Evolutionary conservation across 495 filamentous ascomycete genomes (phyloP).

Genomic region (Sphaerosporella brunnea): DNA sequence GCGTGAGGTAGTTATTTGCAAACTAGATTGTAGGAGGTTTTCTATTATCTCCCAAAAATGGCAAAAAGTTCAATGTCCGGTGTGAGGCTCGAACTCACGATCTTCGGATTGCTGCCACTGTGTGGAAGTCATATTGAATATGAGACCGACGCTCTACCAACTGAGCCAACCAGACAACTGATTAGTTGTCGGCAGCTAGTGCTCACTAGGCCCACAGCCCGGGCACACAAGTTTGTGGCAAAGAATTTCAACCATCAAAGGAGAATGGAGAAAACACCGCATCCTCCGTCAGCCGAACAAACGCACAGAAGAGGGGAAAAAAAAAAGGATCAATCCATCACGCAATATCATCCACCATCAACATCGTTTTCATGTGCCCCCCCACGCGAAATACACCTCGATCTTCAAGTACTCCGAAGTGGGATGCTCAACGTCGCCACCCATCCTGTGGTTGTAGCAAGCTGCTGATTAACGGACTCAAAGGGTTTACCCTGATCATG

Average conservation of each 20-base stretch:
- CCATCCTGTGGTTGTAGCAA: background rate
- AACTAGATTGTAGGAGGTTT: too few relatives aligned
- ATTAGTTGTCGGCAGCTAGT: constrained; percentile 6
- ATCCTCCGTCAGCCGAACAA: too few relatives aligned
- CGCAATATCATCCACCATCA: background rate
- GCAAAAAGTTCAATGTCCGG: too few relatives aligned
- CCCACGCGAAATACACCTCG: constrained; percentile 6
- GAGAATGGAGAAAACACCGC: too few relatives aligned
- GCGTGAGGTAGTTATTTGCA: too few relatives aligned
- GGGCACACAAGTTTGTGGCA: background rate
- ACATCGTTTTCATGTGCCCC: too few relatives aligned
- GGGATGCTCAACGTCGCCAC: background rate
- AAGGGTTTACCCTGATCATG: constrained; percentile 11
- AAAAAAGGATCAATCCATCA: background rate
- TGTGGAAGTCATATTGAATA: too few relatives aligned
- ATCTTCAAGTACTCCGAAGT: constrained; percentile 5
- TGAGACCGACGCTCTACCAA: background rate
- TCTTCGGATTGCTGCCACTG: too few relatives aligned
- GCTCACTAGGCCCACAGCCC: background rate
- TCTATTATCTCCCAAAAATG: too few relatives aligned
- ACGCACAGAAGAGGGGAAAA: background rate
- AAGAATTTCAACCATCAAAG: too few relatives aligned
- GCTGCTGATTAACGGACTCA: too few relatives aligned
- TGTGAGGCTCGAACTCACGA: too few relatives aligned
- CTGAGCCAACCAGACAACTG: constrained; percentile 14